Evolutionary conservation across 1,284 basidiomycete genomes (phyloP).

Genomic region (Apiotrichum montevideense): DNA sequence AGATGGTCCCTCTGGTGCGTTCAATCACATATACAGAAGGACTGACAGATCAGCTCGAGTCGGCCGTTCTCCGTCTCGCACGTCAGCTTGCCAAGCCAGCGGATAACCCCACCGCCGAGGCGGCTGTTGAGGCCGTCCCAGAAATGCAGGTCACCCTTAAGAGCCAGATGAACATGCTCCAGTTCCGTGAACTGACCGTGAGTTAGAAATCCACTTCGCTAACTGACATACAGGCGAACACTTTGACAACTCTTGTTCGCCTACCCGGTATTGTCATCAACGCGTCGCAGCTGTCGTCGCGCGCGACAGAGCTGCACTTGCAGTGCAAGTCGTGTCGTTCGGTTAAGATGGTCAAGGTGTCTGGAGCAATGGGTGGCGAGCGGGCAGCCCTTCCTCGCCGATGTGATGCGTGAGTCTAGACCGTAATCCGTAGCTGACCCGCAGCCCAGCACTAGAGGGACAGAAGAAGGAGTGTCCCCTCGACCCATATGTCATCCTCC

Average conservation of each 20-base stretch:
- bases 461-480: conserved; percentile 88
- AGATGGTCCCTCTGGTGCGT: conserved; percentile 77
- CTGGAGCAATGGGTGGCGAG: conserved; percentile 76
- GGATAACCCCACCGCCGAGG: conserved; percentile 47
- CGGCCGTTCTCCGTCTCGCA: conserved; percentile 74
- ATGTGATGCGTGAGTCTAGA: conserved; percentile 62
- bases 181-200: conserved; percentile 84
- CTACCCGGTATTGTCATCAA: conserved; percentile 98
- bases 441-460: conserved; percentile 59
- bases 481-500: conserved; percentile 93
- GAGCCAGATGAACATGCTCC: conserved; percentile 83
- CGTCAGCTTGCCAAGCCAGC: conserved; percentile 68
- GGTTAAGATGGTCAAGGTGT: conserved; percentile 72
- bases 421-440: background rate
- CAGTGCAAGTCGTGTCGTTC: conserved; percentile 88
- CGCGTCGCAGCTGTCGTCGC: conserved; percentile 84
- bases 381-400: conserved; percentile 73
- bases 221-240: conserved; percentile 59
- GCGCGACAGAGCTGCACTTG: conserved; percentile 84
- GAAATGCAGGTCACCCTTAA: conserved; percentile 84
- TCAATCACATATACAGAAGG: background rate
- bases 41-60: conserved; percentile 63
- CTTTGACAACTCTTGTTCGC: conserved; percentile 91
- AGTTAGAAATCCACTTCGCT: too few species aligned
- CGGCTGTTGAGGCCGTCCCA: conserved; percentile 57